Conservation (phyloP, 441 rosid genomes). For the Pelargonium myrrhifolium region DNA sequence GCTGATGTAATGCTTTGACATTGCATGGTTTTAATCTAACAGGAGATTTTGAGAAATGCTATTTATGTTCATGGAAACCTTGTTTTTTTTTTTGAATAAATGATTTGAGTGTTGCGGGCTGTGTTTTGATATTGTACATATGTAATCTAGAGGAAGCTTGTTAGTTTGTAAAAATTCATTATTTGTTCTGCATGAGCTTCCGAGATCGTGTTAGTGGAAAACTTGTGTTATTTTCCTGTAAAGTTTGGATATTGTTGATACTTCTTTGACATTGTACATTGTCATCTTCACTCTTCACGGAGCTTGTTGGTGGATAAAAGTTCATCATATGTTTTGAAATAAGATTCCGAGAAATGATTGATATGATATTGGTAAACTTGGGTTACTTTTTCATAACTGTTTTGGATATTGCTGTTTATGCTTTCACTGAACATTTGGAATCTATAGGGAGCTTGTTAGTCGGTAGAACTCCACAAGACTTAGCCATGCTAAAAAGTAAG, state of each 20-base stretch:
- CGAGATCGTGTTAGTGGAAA: not conserved
- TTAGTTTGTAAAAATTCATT: not conserved
- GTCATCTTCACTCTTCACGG: not conserved
- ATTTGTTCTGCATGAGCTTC: not conserved
- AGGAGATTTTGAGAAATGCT: too few species aligned
- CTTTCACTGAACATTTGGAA: not conserved
- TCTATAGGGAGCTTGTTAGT: constrained; percentile 44
- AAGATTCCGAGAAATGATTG: not conserved
- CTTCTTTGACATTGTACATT: not conserved
- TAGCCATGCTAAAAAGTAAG: constrained; percentile 40
- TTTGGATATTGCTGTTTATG: not conserved
- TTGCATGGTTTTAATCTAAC: not conserved
- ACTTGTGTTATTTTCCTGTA: not conserved
- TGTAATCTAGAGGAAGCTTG: not conserved
- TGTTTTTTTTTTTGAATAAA: too few species aligned
- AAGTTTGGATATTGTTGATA: too few species aligned
- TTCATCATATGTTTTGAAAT: not conserved
- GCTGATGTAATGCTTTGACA: not conserved
- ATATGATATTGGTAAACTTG: not conserved
- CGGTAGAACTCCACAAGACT: constrained; percentile 52
- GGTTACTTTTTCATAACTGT: not conserved
- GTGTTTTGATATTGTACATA: not conserved
- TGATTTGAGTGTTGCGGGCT: not conserved
- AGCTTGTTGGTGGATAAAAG: not conserved
- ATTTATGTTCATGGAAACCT: too few species aligned